Base-by-base conservation (phyloP, 2,329 filamentous ascomycete genomes). In the Colletotrichum phormii region DNA sequence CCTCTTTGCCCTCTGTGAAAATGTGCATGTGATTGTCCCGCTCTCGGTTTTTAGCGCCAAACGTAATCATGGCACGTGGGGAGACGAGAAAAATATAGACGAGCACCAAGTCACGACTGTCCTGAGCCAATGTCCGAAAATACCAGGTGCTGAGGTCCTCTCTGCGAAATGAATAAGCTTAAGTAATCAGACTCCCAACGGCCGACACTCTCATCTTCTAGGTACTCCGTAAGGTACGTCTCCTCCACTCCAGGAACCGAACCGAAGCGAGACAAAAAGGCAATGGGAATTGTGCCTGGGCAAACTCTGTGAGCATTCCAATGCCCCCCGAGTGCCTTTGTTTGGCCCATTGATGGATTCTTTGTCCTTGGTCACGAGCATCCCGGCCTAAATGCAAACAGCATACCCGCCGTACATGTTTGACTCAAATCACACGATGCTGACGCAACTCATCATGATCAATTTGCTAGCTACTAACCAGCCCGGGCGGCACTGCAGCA, bases 61-160 rank as follows among this genome's bases (percentile, higher is more conserved):
- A 68, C 69, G 53, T 72, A 59, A 72, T 64, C 12, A n/a, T 22
- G 7, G 65, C 70, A 72, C 65, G 65, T 69, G 59, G 69, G 69
- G 51, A 33, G n/a, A 29, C 18, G 26, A n/a, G 24, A 37, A 42
- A 55, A 24, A 64, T 59, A n/a, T 49, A 49, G 8, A 49, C 42
- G 42, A 49, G 42, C 42, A 54, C 18, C 46, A 24, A 35, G n/a
- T 6, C 26, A 22, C 15, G 31, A 51, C 15, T 42, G 15, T 15
- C 37, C 13, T 42, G 53, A 26, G 9, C 24, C 24, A 26, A 35
- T 63, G 58, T 22, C 51, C 35, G 54, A 33, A 69, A 72, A 69
- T 59, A 22, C 58, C 31, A 60, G 64, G 65, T 72, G 65, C 65
- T 37, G 7, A 31, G 24, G 49, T 55, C 29, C 22, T 29, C 12